phyloP scores from a whole-genome alignment of 768 basidiomycete species.

The Lactarius hatsudake region DNA sequence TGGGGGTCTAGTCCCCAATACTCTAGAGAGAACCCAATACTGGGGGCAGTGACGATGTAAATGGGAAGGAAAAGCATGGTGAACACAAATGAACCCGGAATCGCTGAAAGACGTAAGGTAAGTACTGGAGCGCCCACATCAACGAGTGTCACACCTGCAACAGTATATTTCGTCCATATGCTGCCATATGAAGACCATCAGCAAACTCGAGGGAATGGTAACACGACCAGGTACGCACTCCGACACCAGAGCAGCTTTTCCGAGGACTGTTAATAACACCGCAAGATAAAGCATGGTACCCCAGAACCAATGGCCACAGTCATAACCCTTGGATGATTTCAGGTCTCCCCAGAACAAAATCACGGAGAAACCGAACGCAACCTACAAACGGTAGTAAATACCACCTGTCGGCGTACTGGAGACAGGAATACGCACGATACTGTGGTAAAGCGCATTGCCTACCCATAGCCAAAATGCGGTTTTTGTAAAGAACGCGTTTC shows the following conservation, averaged over 20 bases:
- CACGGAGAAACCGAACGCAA: constrained; percentile 84
- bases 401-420: background rate
- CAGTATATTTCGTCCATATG: constrained; percentile 99
- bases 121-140: background rate
- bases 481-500: constrained; percentile 89
- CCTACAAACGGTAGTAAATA: constrained; percentile 41
- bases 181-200: constrained; percentile 40
- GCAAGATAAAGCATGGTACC: constrained; percentile 94
- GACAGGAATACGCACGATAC: constrained; percentile 53
- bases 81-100: constrained; percentile 94
- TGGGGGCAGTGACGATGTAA: constrained; percentile 84
- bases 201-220: constrained; percentile 13
- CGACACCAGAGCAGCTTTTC: constrained; percentile 95
- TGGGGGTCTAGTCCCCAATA: constrained; percentile 88
- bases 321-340: constrained; percentile 73
- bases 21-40: constrained; percentile 84
- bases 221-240: constrained; percentile 60
- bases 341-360: constrained; percentile 93
- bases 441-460: constrained; percentile 85
- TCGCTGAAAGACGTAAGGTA: constrained; percentile 50
- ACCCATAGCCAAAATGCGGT: constrained; percentile 93
- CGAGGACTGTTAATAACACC: constrained; percentile 90
- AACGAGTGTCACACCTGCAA: constrained; percentile 57
- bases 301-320: constrained; percentile 98
- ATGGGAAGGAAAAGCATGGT: constrained; percentile 95